Conservation (phyloP, 164 flowering plant genomes). For the Macadamia integrifolia region DNA sequence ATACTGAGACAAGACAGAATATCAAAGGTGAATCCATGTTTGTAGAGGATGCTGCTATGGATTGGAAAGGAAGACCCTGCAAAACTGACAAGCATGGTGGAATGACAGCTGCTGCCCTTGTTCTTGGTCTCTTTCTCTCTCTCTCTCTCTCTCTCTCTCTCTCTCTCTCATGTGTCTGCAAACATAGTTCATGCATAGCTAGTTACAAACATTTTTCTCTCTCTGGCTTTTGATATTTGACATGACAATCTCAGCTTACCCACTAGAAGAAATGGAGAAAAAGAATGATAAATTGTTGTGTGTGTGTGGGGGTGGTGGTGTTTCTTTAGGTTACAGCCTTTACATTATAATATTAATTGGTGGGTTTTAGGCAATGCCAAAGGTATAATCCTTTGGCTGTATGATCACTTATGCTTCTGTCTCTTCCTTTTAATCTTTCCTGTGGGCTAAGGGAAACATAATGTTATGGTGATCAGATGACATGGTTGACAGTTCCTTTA, state of each 20-base stretch:
- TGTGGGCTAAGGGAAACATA: too few species aligned
- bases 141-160: not conserved
- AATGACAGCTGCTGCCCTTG: slow-evolving; percentile 79
- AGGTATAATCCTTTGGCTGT: not conserved
- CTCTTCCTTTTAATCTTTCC: not conserved
- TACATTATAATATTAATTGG: not conserved
- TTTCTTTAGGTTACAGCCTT: too few species aligned
- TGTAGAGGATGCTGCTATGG: slow-evolving; percentile 39
- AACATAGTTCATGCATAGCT: too few species aligned
- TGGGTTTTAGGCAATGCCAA: not conserved
- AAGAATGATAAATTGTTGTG: too few species aligned
- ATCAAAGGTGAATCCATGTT: slow-evolving; percentile 19
- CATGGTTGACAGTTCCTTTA: not conserved
- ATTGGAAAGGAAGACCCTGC: slow-evolving; percentile 88
- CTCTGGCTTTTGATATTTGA: not conserved
- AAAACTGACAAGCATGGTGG: slow-evolving; percentile 77
- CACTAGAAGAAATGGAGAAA: too few species aligned
- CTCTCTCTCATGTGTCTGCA: too few species aligned
- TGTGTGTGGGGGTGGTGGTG: too few species aligned
- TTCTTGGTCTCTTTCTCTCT: slow-evolving; percentile 54
- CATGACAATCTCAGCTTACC: not conserved
- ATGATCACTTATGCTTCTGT: not conserved
- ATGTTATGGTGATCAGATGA: not conserved
- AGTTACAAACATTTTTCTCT: slow-evolving; percentile 3
- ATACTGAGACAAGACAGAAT: slow-evolving; percentile 15